Conservation (phyloP, 768 basidiomycete genomes). For the Pholiota microspora region DNA sequence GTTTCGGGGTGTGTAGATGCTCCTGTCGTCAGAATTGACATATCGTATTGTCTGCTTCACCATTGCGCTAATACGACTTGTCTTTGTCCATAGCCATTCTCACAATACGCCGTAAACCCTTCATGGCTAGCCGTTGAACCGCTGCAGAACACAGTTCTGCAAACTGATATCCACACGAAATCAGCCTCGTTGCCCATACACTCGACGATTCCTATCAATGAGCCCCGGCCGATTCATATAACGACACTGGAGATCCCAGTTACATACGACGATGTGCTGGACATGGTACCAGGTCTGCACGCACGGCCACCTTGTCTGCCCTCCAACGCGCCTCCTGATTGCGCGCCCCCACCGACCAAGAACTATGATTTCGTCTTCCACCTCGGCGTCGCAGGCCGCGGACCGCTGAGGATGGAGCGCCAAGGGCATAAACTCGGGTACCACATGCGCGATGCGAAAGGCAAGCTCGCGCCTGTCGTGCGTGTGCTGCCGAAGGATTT, state of each 20-base stretch:
- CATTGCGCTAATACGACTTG: slow-evolving; percentile 5
- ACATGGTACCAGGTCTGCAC: slow-evolving; percentile 56
- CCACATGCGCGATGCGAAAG: slow-evolving; percentile 63
- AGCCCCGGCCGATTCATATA: slow-evolving; percentile 54
- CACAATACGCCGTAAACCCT: slow-evolving; percentile 56
- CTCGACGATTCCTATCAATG: slow-evolving; percentile 10
- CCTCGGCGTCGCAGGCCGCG: slow-evolving; percentile 65
- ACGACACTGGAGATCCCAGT: slow-evolving; percentile 58
- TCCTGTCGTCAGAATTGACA: slow-evolving; percentile 1
- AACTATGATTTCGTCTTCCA: slow-evolving; percentile 74
- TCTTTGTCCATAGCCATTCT: slow-evolving; percentile 44
- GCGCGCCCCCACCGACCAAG: slow-evolving; percentile 37
- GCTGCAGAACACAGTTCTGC: slow-evolving; percentile 54
- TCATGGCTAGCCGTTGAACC: slow-evolving; percentile 71
- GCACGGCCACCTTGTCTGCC: slow-evolving; percentile 54
- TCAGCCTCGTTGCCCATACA: slow-evolving; percentile 9
- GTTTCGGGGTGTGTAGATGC: slow-evolving; percentile 32
- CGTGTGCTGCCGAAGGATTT: slow-evolving; percentile 40
- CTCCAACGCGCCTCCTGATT: slow-evolving; percentile 28
- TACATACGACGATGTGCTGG: slow-evolving; percentile 54
- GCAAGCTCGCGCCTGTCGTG: slow-evolving; percentile 52
- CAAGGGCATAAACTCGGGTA: slow-evolving; percentile 68
- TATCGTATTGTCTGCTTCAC: background rate
- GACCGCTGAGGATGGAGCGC: slow-evolving; percentile 61
- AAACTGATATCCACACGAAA: slow-evolving; percentile 10